Base-by-base conservation (phyloP, 176 grass and related monocot species). In the Cenchrus purpureus region DNA sequence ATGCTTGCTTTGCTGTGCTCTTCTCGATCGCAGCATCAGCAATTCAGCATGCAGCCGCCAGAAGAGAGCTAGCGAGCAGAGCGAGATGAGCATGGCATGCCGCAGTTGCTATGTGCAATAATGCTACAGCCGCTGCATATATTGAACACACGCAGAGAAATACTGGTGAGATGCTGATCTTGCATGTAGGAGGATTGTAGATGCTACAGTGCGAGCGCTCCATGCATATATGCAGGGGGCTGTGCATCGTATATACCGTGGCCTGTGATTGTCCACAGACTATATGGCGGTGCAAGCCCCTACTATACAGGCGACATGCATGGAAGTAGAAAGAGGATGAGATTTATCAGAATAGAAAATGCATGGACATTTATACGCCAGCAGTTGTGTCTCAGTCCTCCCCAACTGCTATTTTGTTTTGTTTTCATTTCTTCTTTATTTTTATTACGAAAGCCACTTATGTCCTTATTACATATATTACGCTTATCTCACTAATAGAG, bases 131-230 rank as follows among this genome's bases (percentile, higher is more conserved):
- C n/a, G 71, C 40, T 53, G 65, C 71, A 40, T 46, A 34, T 83
- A 90, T 86, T 90, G 78, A 90, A 85, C 72, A 55, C 63, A 62
- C 76, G 37, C 37, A 3, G 37, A 82, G 78, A 86, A 82, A 82
- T 71, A 71, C 83, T 86, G 83, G 46, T 20, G 37, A 40, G 37
- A 40, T 40, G 68, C 40, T 59, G 56, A 78, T 50, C 20, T 14
- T 52, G 43, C 15, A 43, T 22, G 31, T 7, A 65, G n/a, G 48
- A 12, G 9, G 8, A 46, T 46, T 51, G 59, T 71, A 37, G 73
- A 28, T 73, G 79, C 84, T 90, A 87, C 85, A 80, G 84, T 52
- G 20, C 19, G 32, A 83, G 68, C 34, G 34, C 1, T 83, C 79
- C 84, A 74, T 90, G 68, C 54, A 63, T 71, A 82, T 76, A n/a